Percentiles rank a stretch among this genome's conserved stretches.
phyloP scores from a whole-genome alignment of 768 basidiomycete species.

The Boletus sp. region DNA sequence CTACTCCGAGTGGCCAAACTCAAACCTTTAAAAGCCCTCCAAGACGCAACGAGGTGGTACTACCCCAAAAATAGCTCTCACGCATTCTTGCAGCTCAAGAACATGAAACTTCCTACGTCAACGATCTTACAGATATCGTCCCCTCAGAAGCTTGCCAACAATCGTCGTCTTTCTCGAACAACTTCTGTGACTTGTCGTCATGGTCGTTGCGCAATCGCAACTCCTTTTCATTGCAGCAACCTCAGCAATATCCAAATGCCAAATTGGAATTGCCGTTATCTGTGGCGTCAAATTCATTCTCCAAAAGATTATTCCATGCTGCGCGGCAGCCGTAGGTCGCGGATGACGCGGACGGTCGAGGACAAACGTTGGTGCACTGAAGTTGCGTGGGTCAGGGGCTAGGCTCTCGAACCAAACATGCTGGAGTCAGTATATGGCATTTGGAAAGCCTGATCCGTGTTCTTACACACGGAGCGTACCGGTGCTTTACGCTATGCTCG shows the following conservation, averaged over 20 bases:
- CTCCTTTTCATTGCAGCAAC: conserved; percentile 14
- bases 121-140: conserved; percentile 13
- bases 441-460: conserved; percentile 17
- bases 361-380: conserved; percentile 8
- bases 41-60: conserved; percentile 23
- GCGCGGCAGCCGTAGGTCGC: conserved; percentile 12
- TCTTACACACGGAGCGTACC: conserved; percentile 12
- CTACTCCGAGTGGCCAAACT: conserved; percentile 9
- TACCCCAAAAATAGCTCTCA: conserved; percentile 28
- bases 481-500: conserved; percentile 21
- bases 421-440: conserved; percentile 11
- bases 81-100: conserved; percentile 12
- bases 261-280: conserved; percentile 24
- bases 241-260: conserved; percentile 21
- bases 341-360: not conserved
- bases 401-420: conserved; percentile 3
- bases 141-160: not conserved
- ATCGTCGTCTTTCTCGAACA: conserved; percentile 4
- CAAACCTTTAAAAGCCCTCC: conserved; percentile 23
- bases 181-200: conserved; percentile 29
- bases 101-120: conserved; percentile 19
- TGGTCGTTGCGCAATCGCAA: conserved; percentile 11
- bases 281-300: conserved; percentile 26
- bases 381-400: conserved; percentile 30
- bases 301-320: conserved; percentile 22